These are phyloP conservation scores for Boletales sp. DNA, from an alignment of 768 basidiomycete species.

Conservation along the genomic window DNA sequence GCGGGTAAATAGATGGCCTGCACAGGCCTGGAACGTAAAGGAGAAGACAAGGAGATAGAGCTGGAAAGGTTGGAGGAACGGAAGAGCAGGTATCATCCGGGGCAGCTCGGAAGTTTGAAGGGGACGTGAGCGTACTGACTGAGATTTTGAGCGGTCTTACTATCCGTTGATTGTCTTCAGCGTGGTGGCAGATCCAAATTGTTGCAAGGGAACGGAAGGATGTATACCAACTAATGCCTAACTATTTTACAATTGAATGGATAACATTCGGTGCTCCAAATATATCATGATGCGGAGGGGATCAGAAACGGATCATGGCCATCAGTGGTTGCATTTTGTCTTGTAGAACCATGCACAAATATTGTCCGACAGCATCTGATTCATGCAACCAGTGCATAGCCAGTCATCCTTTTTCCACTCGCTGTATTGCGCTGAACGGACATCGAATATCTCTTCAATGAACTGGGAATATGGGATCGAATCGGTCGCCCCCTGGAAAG, in stretches of 20 bases:
- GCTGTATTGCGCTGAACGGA: constrained; percentile 16
- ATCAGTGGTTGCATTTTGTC: background rate
- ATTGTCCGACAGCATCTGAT: constrained; percentile 13
- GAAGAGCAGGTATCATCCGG: constrained; percentile 21
- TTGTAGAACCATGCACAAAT: constrained; percentile 11
- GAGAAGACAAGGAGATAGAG: constrained; percentile 46
- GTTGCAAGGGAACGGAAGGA: background rate
- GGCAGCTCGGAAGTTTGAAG: constrained; percentile 28
- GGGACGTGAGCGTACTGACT: constrained; percentile 54
- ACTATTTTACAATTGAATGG: constrained; percentile 3
- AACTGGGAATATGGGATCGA: constrained; percentile 10
- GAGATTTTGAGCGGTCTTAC: constrained; percentile 64
- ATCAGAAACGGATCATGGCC: background rate
- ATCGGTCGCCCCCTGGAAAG: constrained; percentile 2
- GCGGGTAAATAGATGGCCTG: too few species aligned
- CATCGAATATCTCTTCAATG: constrained; percentile 15
- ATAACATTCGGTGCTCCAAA: too few species aligned
- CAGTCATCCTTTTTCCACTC: constrained; percentile 30
- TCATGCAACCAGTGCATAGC: constrained; percentile 31
- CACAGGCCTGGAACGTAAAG: too few species aligned
- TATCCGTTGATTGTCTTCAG: constrained; percentile 33
- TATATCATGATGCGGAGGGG: background rate
- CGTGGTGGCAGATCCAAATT: constrained; percentile 1
- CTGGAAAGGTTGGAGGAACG: constrained; percentile 17
- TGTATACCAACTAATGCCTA: constrained; percentile 24